Evolutionary conservation across 371 early-diverging fungal genomes (phyloP), one percentile per base, ranked within the genome.

Genomic region (Circinella minor): DNA sequence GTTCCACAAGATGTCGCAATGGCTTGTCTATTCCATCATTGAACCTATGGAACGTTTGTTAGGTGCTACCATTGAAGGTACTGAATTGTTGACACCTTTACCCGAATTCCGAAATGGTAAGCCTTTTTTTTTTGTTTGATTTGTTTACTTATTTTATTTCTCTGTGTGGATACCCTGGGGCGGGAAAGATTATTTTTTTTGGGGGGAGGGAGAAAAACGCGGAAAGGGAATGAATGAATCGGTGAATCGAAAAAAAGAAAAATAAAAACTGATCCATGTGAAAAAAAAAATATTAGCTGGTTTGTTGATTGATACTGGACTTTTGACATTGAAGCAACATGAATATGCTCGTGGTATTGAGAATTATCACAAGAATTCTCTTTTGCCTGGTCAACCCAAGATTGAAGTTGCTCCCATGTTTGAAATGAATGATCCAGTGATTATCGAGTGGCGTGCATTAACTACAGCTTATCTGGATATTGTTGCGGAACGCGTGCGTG

Each of bases 21-120:
- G 97, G 97, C 89, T 97, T 47, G 91, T 95, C n/a, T 96, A 95
- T 79, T 95, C 95, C 0, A 83, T 96, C 63, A 89, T 96, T 81
- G 97, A 96, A 62, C 94, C 94, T 1, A 78, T 96, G 63, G 86
- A 87, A 61, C 86, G 84, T 38, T 71, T 92, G 36, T 72, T 89
- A 18, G 83, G 83, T 47, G 79, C 93, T 38, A 82, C 73, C 7
- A 89, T 96, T 66, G 81, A 80, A 65, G 91, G 90, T 18, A 81
- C 88, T n/a, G 89, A 91, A 49, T 72, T 82, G 17, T 77, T 97
- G 71, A 97, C 97, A 1, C 96, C 97, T 9, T 80, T 97, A 34
- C 89, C 97, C 10, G 96, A 97, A 77, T 95, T 96, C 78, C 85
- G 95, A 65, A 96, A 97, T 78, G 97, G 93, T 86, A 82, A 67